Conservation (phyloP, 2,329 filamentous ascomycete genomes). For the Sordariomycetes sp. region DNA sequence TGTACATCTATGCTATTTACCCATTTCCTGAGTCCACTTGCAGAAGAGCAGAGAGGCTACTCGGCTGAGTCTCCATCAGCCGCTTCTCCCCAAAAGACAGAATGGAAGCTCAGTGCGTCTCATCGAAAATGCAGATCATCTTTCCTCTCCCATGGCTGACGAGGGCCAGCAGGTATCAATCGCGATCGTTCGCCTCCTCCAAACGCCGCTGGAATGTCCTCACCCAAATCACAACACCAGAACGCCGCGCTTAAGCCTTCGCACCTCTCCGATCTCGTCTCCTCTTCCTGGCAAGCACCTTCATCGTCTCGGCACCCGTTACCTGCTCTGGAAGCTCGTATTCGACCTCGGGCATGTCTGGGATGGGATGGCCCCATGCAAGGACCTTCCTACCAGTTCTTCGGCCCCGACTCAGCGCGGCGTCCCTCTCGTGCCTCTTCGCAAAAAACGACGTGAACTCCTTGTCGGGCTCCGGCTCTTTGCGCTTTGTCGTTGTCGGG, state of each 20-base stretch:
- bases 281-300: conserved; percentile 50
- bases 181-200: not conserved
- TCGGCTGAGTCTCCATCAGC: not conserved
- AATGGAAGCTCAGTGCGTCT: not conserved
- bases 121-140: not conserved
- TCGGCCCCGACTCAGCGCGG: conserved; percentile 62
- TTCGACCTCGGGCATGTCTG: conserved; percentile 58
- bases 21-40: not conserved
- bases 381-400: conserved; percentile 58
- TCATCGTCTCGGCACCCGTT: conserved; percentile 42
- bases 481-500: conserved; percentile 11
- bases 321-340: conserved; percentile 66
- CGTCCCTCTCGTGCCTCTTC: conserved; percentile 69
- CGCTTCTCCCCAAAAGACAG: not conserved
- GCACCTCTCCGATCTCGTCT: conserved; percentile 41
- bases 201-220: not conserved
- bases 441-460: conserved; percentile 83
- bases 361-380: conserved; percentile 75
- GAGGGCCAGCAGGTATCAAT: not conserved
- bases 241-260: not conserved
- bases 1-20: not conserved
- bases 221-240: not conserved
- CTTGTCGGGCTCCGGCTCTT: conserved; percentile 29
- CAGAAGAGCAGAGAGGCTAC: not conserved
- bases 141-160: not conserved